Conservation (phyloP, 1,139 yeast genomes). For the Zhuliangozyma parablackwelliae region DNA sequence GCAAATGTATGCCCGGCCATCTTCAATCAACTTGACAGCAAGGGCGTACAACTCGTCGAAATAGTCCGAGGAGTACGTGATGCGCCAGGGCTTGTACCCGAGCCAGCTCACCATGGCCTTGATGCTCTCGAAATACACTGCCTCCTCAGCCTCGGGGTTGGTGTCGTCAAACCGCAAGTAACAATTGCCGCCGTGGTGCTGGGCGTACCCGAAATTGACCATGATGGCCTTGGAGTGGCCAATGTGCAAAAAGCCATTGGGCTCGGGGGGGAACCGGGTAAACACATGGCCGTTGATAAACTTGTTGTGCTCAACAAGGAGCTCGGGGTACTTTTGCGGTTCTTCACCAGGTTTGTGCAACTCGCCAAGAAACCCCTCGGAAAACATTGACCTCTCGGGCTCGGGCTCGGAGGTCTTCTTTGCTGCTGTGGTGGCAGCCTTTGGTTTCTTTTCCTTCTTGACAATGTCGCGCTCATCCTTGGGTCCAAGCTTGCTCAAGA, state of each 20-base stretch:
- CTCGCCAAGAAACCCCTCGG: conserved; percentile 93
- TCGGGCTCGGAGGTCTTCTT: conserved; percentile 20
- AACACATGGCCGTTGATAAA: conserved; percentile 78
- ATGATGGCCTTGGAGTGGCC: conserved; percentile 98
- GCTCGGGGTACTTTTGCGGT: conserved; percentile 82
- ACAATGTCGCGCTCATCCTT: conserved; percentile 90
- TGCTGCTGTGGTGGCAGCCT: conserved; percentile 10
- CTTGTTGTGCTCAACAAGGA: conserved; percentile 73
- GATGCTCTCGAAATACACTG: conserved; percentile 80
- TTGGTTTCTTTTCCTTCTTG: conserved; percentile 69
- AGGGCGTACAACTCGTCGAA: conserved; percentile 82
- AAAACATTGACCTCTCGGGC: conserved; percentile 75
- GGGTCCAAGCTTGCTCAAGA: conserved; percentile 75
- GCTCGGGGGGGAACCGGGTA: conserved; percentile 98
- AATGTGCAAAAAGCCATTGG: conserved; percentile 93
- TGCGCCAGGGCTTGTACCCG: conserved; percentile 87
- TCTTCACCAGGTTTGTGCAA: conserved; percentile 94
- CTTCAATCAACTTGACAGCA: conserved; percentile 72
- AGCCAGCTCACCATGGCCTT: conserved; percentile 85
- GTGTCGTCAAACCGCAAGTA: conserved; percentile 95
- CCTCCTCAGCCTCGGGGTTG: conserved; percentile 98
- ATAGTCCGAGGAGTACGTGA: conserved; percentile 94
- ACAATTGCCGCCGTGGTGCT: conserved; percentile 78
- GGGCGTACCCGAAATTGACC: conserved; percentile 94
- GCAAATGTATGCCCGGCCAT: conserved; percentile 82